Evolutionary conservation across 805 yeast genomes (phyloP).

Genomic region (Candida ortonii): DNA sequence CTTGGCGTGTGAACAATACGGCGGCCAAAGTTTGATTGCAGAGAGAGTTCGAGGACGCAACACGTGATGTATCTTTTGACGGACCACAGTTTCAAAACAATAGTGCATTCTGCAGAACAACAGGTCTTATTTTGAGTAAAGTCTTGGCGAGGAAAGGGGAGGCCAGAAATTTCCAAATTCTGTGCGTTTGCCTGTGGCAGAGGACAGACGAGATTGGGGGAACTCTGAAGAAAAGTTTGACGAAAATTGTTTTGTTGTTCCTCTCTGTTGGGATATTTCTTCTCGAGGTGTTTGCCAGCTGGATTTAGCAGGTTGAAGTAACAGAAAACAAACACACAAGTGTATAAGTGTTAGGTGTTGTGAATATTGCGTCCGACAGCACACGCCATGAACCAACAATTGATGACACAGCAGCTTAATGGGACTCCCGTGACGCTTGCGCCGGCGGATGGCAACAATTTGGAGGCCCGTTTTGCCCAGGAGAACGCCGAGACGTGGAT

Average conservation of each 20-base stretch:
- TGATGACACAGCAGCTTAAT: constrained; percentile 20
- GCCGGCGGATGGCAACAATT: constrained; percentile 19
- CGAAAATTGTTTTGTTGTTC: too few relatives aligned
- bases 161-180: constrained; percentile 7
- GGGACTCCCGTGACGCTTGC: constrained; percentile 20
- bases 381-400: constrained; percentile 20
- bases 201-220: too few relatives aligned
- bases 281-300: too few relatives aligned
- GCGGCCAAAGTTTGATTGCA: too few relatives aligned
- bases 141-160: constrained; percentile 7
- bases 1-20: too few relatives aligned
- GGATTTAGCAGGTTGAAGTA: too few relatives aligned
- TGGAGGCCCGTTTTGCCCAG: constrained; percentile 34
- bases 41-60: too few relatives aligned
- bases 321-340: not conserved
- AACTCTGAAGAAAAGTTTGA: too few relatives aligned
- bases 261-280: too few relatives aligned
- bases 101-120: too few relatives aligned
- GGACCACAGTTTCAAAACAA: not conserved
- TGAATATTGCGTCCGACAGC: not conserved
- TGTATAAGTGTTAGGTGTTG: not conserved
- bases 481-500: constrained; percentile 85
- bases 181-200: too few relatives aligned
- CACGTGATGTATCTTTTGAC: not conserved
- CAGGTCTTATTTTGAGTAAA: too few relatives aligned